Base-by-base conservation (phyloP, 2,329 filamentous ascomycete species). In the Aspergillus sp. region DNA sequence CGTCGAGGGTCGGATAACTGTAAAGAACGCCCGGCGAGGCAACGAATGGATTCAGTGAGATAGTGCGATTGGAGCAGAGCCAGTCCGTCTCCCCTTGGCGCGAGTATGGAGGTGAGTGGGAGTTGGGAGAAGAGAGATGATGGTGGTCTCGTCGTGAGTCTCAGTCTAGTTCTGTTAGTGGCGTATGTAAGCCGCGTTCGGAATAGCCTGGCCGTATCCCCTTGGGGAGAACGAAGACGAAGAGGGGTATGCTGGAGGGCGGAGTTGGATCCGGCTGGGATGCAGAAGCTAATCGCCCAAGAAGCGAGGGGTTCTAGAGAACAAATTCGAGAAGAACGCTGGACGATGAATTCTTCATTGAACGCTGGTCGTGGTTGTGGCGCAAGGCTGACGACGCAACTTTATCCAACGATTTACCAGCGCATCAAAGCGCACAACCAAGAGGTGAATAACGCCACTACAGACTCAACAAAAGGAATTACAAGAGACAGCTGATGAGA, bases 101-200 rank as follows among this genome's bases (percentile, higher is more conserved):
- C 20, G 18, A 13, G 34, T 24, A 26, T 24, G 22, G 30, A 30
- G 17, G 36, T 36, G 43, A 22, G 47, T 51, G 45, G 56, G 34
- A 41, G 55, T 42, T 42, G 55, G 47, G 13, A 30, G 18, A 43
- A 48, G 54, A 38, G 54, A 48, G 52, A 30, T 42, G 43, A 47
- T 34, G 42, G 41, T 45, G 26, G 48, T 56, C 39, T 55, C 30
- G 48, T 47, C 38, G 48, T 24, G 24, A 24, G 24, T 24, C 24
- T 38, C 39, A 36, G 51, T 53, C 41, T 45, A 53, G 50, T 53
- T 43, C 30, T 45, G 50, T 53, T 53, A 50, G 50, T 54, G 58
- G 61, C 53, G 59, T 60, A 59, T 60, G 59, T 61, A 61, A 63
- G 62, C 62, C 62, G 58, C 50, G 56, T 56, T 49, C 53, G 55